Percentiles rank a stretch among this genome's conserved stretches.
phyloP scores from a whole-genome alignment of 2,329 filamentous ascomycete species.

The Fusarium austroafricanum region DNA sequence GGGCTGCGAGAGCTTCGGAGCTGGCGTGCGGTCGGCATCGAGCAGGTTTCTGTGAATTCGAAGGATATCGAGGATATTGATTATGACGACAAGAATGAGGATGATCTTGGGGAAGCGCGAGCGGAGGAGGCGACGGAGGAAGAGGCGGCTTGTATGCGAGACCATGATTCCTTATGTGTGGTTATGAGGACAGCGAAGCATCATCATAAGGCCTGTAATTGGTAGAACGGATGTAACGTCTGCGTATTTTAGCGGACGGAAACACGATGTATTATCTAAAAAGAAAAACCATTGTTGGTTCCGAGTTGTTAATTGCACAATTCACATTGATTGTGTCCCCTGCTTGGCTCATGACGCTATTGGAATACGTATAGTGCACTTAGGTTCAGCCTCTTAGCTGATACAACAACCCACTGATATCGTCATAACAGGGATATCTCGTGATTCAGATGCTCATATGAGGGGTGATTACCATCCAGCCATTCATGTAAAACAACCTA shows the following conservation, averaged over 20 bases:
- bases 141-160: slow-evolving; percentile 49
- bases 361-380: not conserved
- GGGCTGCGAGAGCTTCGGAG: slow-evolving; percentile 44
- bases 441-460: not conserved
- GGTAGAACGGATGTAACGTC: not conserved
- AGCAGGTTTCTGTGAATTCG: slow-evolving; percentile 52
- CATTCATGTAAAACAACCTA: not conserved
- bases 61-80: slow-evolving; percentile 55
- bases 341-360: slow-evolving; percentile 17
- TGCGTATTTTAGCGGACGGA: not conserved
- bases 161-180: slow-evolving; percentile 46
- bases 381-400: slow-evolving; percentile 6
- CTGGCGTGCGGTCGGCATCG: slow-evolving; percentile 43
- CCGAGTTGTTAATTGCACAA: not conserved
- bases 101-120: slow-evolving; percentile 51
- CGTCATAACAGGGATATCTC: slow-evolving; percentile 7
- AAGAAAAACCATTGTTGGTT: slow-evolving; percentile 11
- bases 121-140: slow-evolving; percentile 54
- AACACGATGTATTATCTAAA: not conserved
- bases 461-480: not conserved
- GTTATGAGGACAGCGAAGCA: slow-evolving; percentile 35
- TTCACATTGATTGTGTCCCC: slow-evolving; percentile 10
- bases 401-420: not conserved
- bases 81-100: slow-evolving; percentile 50
- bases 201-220: slow-evolving; percentile 33